Evolutionary conservation across 129 eudicot species (phyloP), one percentile per base, ranked within the genome.

Genomic region (Oenanthe sinensis): DNA sequence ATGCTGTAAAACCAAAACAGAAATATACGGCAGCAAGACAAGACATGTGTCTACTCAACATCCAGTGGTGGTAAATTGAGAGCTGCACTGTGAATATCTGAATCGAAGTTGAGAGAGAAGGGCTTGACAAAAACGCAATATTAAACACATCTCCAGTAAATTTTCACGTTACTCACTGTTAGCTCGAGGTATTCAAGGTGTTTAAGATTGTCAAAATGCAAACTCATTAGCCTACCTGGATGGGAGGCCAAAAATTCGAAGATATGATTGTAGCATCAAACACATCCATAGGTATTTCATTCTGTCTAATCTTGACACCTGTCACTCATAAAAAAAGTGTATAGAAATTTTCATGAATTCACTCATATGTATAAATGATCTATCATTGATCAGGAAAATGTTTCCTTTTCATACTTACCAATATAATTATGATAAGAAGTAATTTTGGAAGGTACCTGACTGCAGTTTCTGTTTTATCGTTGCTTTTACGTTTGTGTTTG

Each of bases 221-320:
- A 11, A 55, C 11, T 15, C 71, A 54, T 70, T 46, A 16, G 70
- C 76, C 77, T 82, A 90, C 97, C 96, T 95, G 97, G 76, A 95
- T 95, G 47, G 98, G 97, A 82, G 98, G 98, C 98, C 98, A 95
- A 88, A 95, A 95, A 87, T 95, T 95, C 24, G 98, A 90, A 36
- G 98, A 95, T 80, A 95, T 90, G 82, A 95, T 92, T 62, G 98
- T 88, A 72, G 97, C 91, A 86, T 86, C 82, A 72, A 95, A 84
- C 75, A 75, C 74, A 83, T 90, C 94, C 77, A 91, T 81, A 9
- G 97, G 82, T 49, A 85, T 42, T 54, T 72, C 97, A 76, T 71
- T 68, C 78, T 91, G 91, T 77, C 73, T 75, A 28, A 65, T 46
- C 19, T 86, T 84, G n/a, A 82, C 81, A 80, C 82, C 91, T 91